phyloP scores from a whole-genome alignment of 2,329 filamentous ascomycete species.

The Geosmithia flava region DNA sequence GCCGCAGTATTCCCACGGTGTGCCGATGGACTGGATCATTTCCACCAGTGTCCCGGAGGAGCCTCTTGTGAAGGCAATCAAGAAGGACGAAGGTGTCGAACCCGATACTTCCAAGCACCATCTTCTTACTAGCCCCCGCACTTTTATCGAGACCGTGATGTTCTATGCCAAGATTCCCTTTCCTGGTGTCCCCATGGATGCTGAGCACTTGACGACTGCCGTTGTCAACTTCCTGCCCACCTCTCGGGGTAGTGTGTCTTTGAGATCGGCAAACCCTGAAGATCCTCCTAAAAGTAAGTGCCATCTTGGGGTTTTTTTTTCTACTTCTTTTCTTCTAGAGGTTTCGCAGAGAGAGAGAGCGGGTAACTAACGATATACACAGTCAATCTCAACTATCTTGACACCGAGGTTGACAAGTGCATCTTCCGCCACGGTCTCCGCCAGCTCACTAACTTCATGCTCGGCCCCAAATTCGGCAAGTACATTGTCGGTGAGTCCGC shows the following conservation, averaged over 20 bases:
- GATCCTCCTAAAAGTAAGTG: constrained; percentile 10
- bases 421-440: constrained; percentile 10
- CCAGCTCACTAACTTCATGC: constrained; percentile 10
- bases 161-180: constrained; percentile 11
- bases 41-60: constrained; percentile 12
- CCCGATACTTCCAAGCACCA: constrained; percentile 15
- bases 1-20: constrained; percentile 21
- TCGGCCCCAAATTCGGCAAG: constrained; percentile 7
- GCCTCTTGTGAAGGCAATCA: constrained; percentile 16
- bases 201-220: constrained; percentile 10
- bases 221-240: constrained; percentile 11
- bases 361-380: not conserved
- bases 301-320: too few relatives aligned
- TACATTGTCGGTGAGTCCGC: constrained; percentile 9
- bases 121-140: constrained; percentile 14
- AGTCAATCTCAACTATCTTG: constrained; percentile 12
- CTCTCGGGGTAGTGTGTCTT: constrained; percentile 9
- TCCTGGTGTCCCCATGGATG: constrained; percentile 8
- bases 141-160: constrained; percentile 11
- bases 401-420: constrained; percentile 11
- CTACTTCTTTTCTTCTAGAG: not conserved
- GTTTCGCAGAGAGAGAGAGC: not conserved
- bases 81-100: constrained; percentile 17
- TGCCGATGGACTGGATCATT: constrained; percentile 23
- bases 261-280: constrained; percentile 8